Base-by-base conservation (phyloP, 805 yeast genomes). In the Yamadazyma laniorum region DNA sequence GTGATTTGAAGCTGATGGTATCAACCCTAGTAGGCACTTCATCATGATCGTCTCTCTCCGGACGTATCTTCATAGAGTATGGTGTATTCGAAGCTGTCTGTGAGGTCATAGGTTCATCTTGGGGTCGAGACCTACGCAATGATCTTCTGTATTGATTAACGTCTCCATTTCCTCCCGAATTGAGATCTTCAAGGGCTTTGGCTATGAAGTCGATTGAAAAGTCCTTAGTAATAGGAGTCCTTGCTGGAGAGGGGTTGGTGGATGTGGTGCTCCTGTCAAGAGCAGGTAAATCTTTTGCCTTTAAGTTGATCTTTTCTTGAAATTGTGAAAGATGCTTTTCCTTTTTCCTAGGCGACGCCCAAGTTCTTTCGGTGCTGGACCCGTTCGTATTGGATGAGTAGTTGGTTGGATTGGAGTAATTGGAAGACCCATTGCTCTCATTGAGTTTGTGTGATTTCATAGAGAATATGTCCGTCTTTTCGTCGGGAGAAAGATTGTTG, bases 141-240 rank as follows among this genome's bases (percentile, higher is more conserved):
- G 72, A 66, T 35, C 59, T 52, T 39, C 74, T 52, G 44, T 61
- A 69, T 45, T 59, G 63, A 31, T 54, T 62, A 26, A 69, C 53
- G 40, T 69, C 73, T 8, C 74, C 74, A 39, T 69, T 56, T 5
- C 74, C 74, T 9, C 74, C 74, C 1, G 59, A 49, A 40, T 67
- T 67, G 45, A 69, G 59, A 47, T 69, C 74, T 44, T 69, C 73
- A 23, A 69, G 50, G 1, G 73, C 74, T 39, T 68, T 67, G 11
- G 74, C 73, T 18, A 69, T 69, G 40, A 63, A 69, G 40, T 69
- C 74, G 21, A 69, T 63, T 3, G 72, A 65, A 42, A 69, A 69
- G 42, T 69, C 74, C 40, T 68, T 67, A 37, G 58, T 53, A 6
- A 67, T 55, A 7, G 72, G 72, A 19, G 64, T 59, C 31, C 48